Base-by-base conservation (phyloP, 495 filamentous ascomycete genomes). In the Hypoxylon lienhwacheense region DNA sequence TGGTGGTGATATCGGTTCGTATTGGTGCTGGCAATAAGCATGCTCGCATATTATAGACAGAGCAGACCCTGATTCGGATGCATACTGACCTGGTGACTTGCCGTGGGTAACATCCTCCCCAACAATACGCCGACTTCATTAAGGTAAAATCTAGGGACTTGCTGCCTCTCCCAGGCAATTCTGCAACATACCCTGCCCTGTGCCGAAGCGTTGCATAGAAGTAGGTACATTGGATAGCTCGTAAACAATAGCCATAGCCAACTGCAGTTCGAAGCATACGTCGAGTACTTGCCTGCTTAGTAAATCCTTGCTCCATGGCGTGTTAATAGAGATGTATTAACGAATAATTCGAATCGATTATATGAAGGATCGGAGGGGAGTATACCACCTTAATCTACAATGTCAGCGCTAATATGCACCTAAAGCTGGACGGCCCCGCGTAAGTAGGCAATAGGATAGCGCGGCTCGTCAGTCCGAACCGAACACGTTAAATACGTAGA, bases 381-480 rank as follows among this genome's bases (percentile, higher is more conserved):
- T 58, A 33, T 50, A 39, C 47, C 22, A 45, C 41, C 25, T 45
- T 45, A 41, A 58, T 41, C 32, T 45, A 44, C 29, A 50, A 19
- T 24, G 54, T 63, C 59, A 63, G 59, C 59, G 47, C 59, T 63
- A 63, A 46, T 19, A 36, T 51, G 44, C 43, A 44, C 37, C 29
- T 49, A 40, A 28, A 29, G 53, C 49, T 48, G 36, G 53, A 62
- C 53, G 34, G 53, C 47, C 53, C 53, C 59, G 54, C 54, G 59
- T 46, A 61, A 37, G 35, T 55, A 44, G 46, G 45, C 40, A 57
- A 57, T 41, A 31, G 32, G 44, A 44, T 49, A 17, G 33, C 16
- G 47, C 59, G 59, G 53, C 41, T 52, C 21, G 46, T 47, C 19
- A 53, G 42, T n/a, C 59, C 48, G 48, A 37, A 21, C 42, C 53